A percentile compares a stretch with the other conserved stretches of the same genome.
Conservation (phyloP, 805 yeast species). For the Cyberlindnera japonica region DNA sequence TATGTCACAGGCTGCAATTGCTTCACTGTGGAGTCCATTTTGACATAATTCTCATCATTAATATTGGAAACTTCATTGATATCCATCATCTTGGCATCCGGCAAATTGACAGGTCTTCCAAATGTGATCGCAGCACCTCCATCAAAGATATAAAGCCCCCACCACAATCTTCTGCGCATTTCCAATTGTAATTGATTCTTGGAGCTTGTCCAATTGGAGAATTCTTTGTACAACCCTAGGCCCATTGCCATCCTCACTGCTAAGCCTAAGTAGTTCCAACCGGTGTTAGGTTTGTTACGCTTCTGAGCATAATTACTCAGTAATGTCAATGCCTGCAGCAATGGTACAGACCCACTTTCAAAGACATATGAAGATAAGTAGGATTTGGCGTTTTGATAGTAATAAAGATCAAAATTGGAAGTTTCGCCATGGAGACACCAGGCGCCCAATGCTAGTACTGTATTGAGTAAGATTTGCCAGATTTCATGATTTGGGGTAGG, state of each 20-base stretch:
- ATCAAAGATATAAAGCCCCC: conserved; percentile 63
- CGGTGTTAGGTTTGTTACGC: conserved; percentile 62
- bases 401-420: conserved; percentile 48
- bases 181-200: conserved; percentile 45
- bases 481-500: conserved; percentile 40
- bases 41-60: conserved; percentile 36
- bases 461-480: conserved; percentile 53
- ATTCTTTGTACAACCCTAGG: conserved; percentile 57
- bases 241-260: conserved; percentile 67
- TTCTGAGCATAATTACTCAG: conserved; percentile 61
- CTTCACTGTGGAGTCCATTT: conserved; percentile 15
- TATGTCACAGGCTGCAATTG: conserved; percentile 25
- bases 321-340: conserved; percentile 49
- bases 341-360: conserved; percentile 56
- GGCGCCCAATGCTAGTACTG: conserved; percentile 63
- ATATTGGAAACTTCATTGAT: conserved; percentile 48
- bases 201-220: conserved; percentile 37
- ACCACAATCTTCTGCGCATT: conserved; percentile 60
- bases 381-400: conserved; percentile 51
- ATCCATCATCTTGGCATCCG: conserved; percentile 44
- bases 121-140: conserved; percentile 60
- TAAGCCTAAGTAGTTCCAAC: conserved; percentile 64
- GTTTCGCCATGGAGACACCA: conserved; percentile 60
- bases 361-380: conserved; percentile 44
- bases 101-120: conserved; percentile 60